phyloP scores from a whole-genome alignment of 2,329 filamentous ascomycete genomes.

The Fusarium albosuccineum region DNA sequence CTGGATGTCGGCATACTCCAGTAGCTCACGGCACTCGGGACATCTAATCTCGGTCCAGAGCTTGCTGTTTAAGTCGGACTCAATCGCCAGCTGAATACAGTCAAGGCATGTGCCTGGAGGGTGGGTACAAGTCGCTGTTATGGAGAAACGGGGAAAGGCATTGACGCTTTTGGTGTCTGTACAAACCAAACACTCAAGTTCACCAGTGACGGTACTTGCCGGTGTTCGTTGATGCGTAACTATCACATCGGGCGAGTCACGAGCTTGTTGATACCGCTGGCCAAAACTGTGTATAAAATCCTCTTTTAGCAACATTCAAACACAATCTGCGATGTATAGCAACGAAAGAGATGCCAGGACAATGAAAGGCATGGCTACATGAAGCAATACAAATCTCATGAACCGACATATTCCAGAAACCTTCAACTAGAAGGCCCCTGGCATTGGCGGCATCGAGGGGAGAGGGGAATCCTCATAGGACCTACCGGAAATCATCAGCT shows the following conservation, averaged over 20 bases:
- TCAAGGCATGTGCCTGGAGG: conserved; percentile 50
- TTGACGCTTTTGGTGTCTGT: conserved; percentile 47
- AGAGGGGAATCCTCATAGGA: conserved; percentile 19
- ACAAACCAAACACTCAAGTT: conserved; percentile 55
- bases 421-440: conserved; percentile 23
- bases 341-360: background rate
- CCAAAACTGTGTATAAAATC: conserved; percentile 45
- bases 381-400: background rate
- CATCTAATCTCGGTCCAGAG: conserved; percentile 64
- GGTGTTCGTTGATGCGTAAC: conserved; percentile 49
- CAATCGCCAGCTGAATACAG: conserved; percentile 53
- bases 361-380: conserved; percentile 3
- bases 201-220: conserved; percentile 36
- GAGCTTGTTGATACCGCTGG: conserved; percentile 50
- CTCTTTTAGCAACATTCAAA: conserved; percentile 21
- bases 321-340: background rate
- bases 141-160: conserved; percentile 50
- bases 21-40: conserved; percentile 61
- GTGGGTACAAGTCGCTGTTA: conserved; percentile 53
- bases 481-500: conserved; percentile 52
- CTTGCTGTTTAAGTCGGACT: conserved; percentile 50
- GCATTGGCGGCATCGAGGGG: conserved; percentile 12
- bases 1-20: conserved; percentile 61
- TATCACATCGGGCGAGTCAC: conserved; percentile 44
- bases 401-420: background rate